Percentiles rank a stretch among this genome's conserved stretches.
phyloP scores from a whole-genome alignment of 108 stramenopile species.

The Mayamaea pseudoterrestris region DNA sequence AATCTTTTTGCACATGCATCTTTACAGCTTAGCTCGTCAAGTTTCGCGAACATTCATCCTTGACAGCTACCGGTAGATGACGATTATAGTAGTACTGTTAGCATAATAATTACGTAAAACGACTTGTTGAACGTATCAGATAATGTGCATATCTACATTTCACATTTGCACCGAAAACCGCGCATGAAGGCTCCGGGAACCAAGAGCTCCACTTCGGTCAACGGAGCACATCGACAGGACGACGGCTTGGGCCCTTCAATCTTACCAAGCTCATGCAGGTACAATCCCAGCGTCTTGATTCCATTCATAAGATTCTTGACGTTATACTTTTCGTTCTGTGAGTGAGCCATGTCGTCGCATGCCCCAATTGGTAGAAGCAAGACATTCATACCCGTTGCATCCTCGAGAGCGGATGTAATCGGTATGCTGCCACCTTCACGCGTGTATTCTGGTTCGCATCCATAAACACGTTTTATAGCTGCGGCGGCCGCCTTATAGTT shows the following conservation, averaged over 20 bases:
- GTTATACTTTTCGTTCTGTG: slow-evolving; percentile 82
- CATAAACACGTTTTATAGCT: slow-evolving; percentile 60
- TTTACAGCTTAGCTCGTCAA: no score
- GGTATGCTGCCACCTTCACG: slow-evolving; percentile 80
- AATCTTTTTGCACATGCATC: no score
- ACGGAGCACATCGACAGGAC: slow-evolving; percentile 48
- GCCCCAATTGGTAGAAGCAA: slow-evolving; percentile 72
- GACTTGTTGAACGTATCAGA: no score
- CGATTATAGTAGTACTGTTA: no score
- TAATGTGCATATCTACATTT: slow-evolving; percentile 57
- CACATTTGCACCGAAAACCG: slow-evolving; percentile 75
- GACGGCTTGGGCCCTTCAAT: slow-evolving; percentile 69
- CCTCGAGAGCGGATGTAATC: slow-evolving; percentile 58
- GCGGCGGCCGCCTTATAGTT: slow-evolving; percentile 65
- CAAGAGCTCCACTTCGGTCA: slow-evolving; percentile 64
- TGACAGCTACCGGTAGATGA: no score
- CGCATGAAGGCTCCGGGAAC: slow-evolving; percentile 56
- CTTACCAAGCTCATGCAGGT: slow-evolving; percentile 60
- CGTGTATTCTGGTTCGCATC: slow-evolving; percentile 51
- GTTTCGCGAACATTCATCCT: no score
- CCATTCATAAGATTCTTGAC: slow-evolving; percentile 56
- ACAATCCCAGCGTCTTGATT: slow-evolving; percentile 61
- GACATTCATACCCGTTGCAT: slow-evolving; percentile 78
- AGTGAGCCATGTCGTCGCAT: slow-evolving; percentile 81
- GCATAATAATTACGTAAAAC: no score